Evolutionary conservation across 257 asterid genomes (phyloP).

Genomic region (Cruciata laevipes): DNA sequence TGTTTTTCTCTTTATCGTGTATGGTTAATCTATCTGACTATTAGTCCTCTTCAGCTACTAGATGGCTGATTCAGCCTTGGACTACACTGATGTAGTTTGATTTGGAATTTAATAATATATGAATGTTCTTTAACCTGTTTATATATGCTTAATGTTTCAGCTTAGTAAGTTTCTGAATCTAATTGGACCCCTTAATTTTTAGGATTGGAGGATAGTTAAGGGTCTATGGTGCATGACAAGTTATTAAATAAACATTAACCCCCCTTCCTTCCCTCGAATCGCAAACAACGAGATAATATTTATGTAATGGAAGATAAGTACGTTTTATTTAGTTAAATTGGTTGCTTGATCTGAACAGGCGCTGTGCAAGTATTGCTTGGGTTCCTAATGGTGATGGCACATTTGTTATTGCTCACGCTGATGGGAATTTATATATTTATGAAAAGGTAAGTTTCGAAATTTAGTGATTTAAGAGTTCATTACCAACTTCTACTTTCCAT

Average conservation of each 20-base stretch:
- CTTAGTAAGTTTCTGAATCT: background rate
- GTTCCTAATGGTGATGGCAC: slow-evolving; percentile 90
- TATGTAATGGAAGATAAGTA: background rate
- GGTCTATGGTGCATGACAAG: background rate
- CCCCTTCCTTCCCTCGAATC: background rate
- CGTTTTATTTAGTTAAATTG: slow-evolving; percentile 11
- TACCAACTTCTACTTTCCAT: background rate
- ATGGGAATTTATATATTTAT: slow-evolving; percentile 80
- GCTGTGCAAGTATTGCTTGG: slow-evolving; percentile 89
- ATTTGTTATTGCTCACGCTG: slow-evolving; percentile 84
- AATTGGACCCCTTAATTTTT: background rate
- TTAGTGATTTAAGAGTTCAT: background rate
- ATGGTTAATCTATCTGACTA: background rate
- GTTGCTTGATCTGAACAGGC: slow-evolving; percentile 49
- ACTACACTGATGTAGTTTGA: background rate
- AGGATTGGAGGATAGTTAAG: background rate
- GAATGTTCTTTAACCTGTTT: background rate
- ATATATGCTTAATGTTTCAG: background rate
- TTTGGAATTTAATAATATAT: background rate
- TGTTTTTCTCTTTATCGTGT: background rate
- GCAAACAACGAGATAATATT: background rate
- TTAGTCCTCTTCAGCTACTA: slow-evolving; percentile 3
- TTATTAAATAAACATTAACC: background rate
- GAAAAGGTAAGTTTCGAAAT: slow-evolving; percentile 75
- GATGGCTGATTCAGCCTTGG: background rate